Base-by-base conservation (phyloP, 1,139 yeast species). In the Pichia sp. region DNA sequence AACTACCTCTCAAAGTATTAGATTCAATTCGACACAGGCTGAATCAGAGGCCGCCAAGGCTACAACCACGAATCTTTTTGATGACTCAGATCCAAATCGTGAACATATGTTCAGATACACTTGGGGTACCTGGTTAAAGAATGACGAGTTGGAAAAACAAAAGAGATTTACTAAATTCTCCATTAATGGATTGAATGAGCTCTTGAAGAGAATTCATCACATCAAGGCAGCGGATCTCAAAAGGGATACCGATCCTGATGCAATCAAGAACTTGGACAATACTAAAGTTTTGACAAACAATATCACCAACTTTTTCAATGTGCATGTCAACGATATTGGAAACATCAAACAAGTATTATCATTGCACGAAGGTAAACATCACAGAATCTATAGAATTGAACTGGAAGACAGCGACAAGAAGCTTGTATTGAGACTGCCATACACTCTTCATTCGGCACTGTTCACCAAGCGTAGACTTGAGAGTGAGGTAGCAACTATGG, bases 91-190 rank as follows among this genome's bases (percentile, higher is more conserved):
- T 34, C 87, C 88, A 14, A 69, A 76, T 43, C 72, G 94, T 57
- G 74, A 72, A 42, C 71, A 77, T 35, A 85, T 88, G 52, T 88
- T 85, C 66, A 76, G 81, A 53, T 91, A 87, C 58, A 68, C 91
- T 4, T 88, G 97, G 95, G 98, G 98, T 33, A 72, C 94, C 4
- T 91, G 97, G 97, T 64, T 88, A 53, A 74, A 69, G 43, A 75
- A 88, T 54, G 95, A 88, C 55, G 72, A 69, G 43, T 62, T 62
- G 28, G 91, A 88, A 56, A 79, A 84, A 53, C 73, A 70, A 10
- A 76, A 74, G 49, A 75, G 97, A 59, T 75, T 72, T 41, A 88
- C 96, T n/a, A 70, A 69, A 44, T 91, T 91, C 59, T 80, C 93
- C 6, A 69, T 88, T 40, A 79, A 77, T 55, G 96, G 96, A 2